Base-by-base conservation (phyloP, 2,329 filamentous ascomycete genomes). In the Aspergillus tamarii region DNA sequence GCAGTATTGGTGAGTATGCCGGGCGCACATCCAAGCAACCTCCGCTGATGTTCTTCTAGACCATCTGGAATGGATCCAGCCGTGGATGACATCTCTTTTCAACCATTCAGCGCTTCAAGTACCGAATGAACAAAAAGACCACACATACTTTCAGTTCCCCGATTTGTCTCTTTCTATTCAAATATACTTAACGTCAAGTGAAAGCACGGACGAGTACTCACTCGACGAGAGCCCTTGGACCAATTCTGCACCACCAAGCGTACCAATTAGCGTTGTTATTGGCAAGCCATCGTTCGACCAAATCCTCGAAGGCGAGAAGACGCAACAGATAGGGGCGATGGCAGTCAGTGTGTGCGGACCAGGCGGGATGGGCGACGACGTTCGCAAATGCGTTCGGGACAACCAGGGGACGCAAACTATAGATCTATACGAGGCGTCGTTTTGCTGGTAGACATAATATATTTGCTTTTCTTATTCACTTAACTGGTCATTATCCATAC, bases 311-410 rank as follows among this genome's bases (percentile, higher is more conserved):
- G 60, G 52, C 5, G 74, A 77, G 56, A 74, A 70, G 56, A 64
- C 65, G 5, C 62, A 68, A 41, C 75, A 77, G 34, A 63, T 77
- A 0, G 75, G 74, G 19, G 75, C 75, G 8, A 69, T 78, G 69
- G 76, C 75, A 5, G 76, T 79, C 9, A 78, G 74, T 66, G 75
- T 79, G 2, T 79, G 77, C 39, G 77, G 76, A 8, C 77, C 77
- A 21, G 76, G 77, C 16, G 67, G 69, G 2, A 66, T 79, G 59
- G 76, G 76, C 9, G 77, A 79, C 60, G 76, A 74, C 62, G 75
- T 79, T n/a, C 66, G 77, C 7, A 64, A 70, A 59, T 72, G 74
- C 3, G 76, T 78, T 19, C 64, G 74, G 10, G 58, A 67, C 61
- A 66, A 68, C 8, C 73, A 77, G 54, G 70, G 71, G 2, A 68